Conservation (phyloP, 805 yeast genomes). For the Vanderwaltozyma yarrowii region DNA sequence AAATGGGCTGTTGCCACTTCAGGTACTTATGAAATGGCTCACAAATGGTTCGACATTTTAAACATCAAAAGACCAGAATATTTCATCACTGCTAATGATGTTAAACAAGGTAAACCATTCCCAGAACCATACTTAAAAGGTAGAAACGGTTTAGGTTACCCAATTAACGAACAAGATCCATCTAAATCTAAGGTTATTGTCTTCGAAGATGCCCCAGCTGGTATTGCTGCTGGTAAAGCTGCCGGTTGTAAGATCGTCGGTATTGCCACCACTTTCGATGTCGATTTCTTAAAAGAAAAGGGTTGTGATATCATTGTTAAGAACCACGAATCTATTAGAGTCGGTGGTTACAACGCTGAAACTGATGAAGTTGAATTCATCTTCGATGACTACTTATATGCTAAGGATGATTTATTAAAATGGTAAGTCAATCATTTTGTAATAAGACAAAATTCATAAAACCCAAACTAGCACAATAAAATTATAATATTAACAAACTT, state of each 20-base stretch:
- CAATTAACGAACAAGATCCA: conserved; percentile 29
- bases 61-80: conserved; percentile 53
- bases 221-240: conserved; percentile 70
- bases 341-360: conserved; percentile 41
- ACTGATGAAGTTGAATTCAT: conserved; percentile 31
- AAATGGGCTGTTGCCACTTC: conserved; percentile 87
- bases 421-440: conserved; percentile 16
- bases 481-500: too few species aligned
- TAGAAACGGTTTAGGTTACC: conserved; percentile 30
- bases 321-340: conserved; percentile 52
- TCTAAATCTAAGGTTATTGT: conserved; percentile 42
- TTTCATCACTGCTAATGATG: conserved; percentile 77
- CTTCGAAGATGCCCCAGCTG: conserved; percentile 87
- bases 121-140: conserved; percentile 73
- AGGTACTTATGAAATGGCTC: conserved; percentile 69
- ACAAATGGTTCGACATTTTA: conserved; percentile 66
- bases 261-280: conserved; percentile 68
- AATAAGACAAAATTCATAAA: too few species aligned
- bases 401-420: conserved; percentile 28
- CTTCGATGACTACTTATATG: conserved; percentile 31
- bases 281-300: conserved; percentile 55
- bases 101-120: conserved; percentile 71
- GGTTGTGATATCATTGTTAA: conserved; percentile 80
- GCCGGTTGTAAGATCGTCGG: conserved; percentile 81
- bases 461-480: too few species aligned